phyloP scores from a whole-genome alignment of 768 basidiomycete species.

The Leccinum obscurum region DNA sequence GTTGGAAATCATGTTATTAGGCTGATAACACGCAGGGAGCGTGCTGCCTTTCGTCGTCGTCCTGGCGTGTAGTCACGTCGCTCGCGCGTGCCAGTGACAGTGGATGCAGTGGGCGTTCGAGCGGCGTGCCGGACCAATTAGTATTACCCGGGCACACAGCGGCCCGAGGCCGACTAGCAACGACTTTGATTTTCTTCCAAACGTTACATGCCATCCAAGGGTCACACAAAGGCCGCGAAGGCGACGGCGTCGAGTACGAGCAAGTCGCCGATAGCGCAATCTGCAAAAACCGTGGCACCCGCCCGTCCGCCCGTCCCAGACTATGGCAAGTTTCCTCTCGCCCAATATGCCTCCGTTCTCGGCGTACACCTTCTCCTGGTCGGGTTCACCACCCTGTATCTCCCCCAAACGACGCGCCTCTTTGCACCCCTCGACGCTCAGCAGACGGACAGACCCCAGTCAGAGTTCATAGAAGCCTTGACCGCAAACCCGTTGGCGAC shows the following conservation, averaged over 20 bases:
- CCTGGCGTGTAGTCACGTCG: too few species aligned
- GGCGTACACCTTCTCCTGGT: conserved; percentile 69
- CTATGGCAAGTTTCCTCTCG: conserved; percentile 44
- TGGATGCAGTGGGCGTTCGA: too few species aligned
- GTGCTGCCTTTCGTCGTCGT: too few species aligned
- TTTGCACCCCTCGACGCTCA: conserved; percentile 37
- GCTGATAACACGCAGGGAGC: too few species aligned
- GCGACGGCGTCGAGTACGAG: not conserved
- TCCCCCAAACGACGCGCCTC: conserved; percentile 62
- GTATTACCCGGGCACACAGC: not conserved
- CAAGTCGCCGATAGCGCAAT: conserved; percentile 3
- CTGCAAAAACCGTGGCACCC: conserved; percentile 1
- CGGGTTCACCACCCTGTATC: conserved; percentile 61
- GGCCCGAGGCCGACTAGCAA: not conserved
- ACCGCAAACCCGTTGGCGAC: conserved; percentile 62
- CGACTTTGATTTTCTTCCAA: not conserved
- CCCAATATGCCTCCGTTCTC: conserved; percentile 63
- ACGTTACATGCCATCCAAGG: conserved; percentile 4
- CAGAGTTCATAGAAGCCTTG: conserved; percentile 64
- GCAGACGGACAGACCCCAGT: conserved; percentile 62
- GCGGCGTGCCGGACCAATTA: too few species aligned
- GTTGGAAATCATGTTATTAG: not conserved
- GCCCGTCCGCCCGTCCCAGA: not conserved
- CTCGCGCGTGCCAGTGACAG: too few species aligned
- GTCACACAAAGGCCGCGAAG: not conserved